Evolutionary conservation across 768 basidiomycete genomes (phyloP).

Genomic region (Dacryopinax spathularia): DNA sequence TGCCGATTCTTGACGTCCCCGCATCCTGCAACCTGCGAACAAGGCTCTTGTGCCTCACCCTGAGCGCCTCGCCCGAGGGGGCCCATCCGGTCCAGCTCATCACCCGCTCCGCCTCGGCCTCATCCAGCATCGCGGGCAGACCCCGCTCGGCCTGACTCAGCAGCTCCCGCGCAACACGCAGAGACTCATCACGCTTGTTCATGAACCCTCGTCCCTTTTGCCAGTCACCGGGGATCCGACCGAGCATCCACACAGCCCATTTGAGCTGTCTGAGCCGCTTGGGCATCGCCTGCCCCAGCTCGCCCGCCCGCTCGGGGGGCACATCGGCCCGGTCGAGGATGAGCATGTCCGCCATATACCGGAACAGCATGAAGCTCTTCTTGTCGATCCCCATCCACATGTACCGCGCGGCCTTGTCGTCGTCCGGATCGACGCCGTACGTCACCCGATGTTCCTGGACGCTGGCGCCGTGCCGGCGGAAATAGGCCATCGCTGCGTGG

Average conservation of each 20-base stretch:
- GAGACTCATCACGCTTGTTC: too few relatives aligned
- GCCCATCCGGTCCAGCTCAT: neutral
- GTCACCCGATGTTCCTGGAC: neutral
- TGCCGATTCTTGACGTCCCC: too few relatives aligned
- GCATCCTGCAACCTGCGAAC: too few relatives aligned
- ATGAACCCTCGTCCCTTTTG: too few relatives aligned
- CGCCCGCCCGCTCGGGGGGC: neutral
- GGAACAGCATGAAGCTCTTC: neutral
- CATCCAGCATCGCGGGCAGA: neutral
- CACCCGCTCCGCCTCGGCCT: neutral
- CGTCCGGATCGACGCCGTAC: neutral
- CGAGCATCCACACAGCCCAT: neutral
- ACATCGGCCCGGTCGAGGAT: neutral
- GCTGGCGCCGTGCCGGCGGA: neutral
- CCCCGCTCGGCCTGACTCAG: neutral
- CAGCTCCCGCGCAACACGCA: neutral
- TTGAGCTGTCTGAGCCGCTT: neutral
- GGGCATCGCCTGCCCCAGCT: neutral
- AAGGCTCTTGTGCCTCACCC: too few relatives aligned
- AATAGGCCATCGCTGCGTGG: neutral
- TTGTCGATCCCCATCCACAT: neutral
- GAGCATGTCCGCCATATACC: neutral
- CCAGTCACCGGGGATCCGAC: neutral
- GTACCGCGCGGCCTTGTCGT: neutral
- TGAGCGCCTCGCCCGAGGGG: neutral